Conservation (phyloP, 2,329 filamentous ascomycete species). For the Cordyceps tenuipes region DNA sequence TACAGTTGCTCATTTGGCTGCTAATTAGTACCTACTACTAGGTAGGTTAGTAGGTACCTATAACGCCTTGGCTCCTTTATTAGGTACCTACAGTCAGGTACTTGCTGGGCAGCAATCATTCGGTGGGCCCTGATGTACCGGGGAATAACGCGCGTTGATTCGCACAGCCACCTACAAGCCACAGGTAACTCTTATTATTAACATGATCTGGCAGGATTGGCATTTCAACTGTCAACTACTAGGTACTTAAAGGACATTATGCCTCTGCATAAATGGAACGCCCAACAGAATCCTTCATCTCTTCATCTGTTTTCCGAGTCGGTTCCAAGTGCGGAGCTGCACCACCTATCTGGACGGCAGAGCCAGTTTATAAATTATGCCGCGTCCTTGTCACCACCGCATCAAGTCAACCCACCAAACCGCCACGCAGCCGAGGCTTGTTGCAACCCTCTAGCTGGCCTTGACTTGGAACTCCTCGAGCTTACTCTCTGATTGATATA, state of each 20-base stretch:
- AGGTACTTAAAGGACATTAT: neutral
- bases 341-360: neutral
- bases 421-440: conserved; percentile 1
- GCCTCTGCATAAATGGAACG: no score
- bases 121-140: neutral
- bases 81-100: neutral
- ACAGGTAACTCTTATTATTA: neutral
- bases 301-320: neutral
- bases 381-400: neutral
- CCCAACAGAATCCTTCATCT: neutral
- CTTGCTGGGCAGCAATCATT: neutral
- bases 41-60: neutral
- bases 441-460: neutral
- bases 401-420: neutral
- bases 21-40: no score
- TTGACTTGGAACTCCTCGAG: neutral
- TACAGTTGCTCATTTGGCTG: no score
- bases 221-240: neutral
- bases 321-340: neutral
- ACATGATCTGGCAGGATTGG: neutral
- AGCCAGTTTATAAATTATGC: neutral
- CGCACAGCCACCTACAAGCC: neutral
- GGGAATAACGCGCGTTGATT: no score
- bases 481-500: no score
- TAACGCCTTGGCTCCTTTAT: no score